These are phyloP conservation scores for Amanita rubescens DNA, from an alignment of 768 basidiomycete species.

Conservation along the genomic window DNA sequence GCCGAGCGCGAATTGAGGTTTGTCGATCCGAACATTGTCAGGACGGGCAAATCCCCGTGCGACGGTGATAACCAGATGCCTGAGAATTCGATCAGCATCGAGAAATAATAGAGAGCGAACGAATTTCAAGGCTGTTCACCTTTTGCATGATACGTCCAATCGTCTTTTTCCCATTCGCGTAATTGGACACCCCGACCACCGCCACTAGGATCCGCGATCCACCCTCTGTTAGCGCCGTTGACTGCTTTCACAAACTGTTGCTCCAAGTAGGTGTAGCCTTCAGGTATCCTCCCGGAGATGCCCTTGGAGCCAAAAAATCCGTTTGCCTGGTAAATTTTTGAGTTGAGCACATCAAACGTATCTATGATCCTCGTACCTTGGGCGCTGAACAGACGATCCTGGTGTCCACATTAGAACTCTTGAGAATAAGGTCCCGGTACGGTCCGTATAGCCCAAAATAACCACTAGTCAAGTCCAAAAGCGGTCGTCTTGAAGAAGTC, in stretches of 20 bases:
- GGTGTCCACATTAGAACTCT: slow-evolving; percentile 47
- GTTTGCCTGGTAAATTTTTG: slow-evolving; percentile 59
- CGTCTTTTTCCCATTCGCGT: slow-evolving; percentile 78
- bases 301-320: slow-evolving; percentile 90
- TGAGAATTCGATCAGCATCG: slow-evolving; percentile 21
- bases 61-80: slow-evolving; percentile 81
- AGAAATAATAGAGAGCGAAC: neutral
- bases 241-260: slow-evolving; percentile 73
- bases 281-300: slow-evolving; percentile 88
- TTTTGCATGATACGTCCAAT: slow-evolving; percentile 99
- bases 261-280: slow-evolving; percentile 87
- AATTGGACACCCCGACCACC: slow-evolving; percentile 52
- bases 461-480: slow-evolving; percentile 84
- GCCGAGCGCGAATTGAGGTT: slow-evolving; percentile 91
- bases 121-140: slow-evolving; percentile 53
- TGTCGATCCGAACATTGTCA: slow-evolving; percentile 91
- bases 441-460: slow-evolving; percentile 85
- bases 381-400: slow-evolving; percentile 83
- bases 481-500: slow-evolving; percentile 23
- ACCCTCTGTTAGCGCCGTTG: slow-evolving; percentile 35
- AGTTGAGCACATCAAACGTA: neutral
- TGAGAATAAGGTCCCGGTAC: slow-evolving; percentile 70
- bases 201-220: slow-evolving; percentile 19
- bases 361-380: slow-evolving; percentile 43
- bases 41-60: slow-evolving; percentile 40